These are phyloP conservation scores for Eutypella sp. DNA, from an alignment of 2,329 filamentous ascomycete genomes.

Conservation along the genomic window DNA sequence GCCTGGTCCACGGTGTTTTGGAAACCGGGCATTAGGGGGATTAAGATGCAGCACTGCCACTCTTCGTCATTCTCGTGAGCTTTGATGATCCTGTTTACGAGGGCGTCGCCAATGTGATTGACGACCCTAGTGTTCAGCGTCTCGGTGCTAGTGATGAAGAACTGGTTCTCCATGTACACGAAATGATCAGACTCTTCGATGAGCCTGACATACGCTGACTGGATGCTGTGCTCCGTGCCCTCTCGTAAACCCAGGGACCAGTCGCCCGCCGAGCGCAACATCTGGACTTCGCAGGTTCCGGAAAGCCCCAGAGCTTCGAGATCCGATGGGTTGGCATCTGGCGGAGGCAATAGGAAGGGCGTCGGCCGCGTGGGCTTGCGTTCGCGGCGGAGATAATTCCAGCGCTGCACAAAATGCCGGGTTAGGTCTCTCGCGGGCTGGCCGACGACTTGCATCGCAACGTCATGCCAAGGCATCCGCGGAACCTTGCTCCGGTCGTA, in stretches of 20 bases:
- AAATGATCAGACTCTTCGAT: conserved; percentile 96
- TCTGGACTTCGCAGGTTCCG: conserved; percentile 94
- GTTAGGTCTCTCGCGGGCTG: conserved; percentile 92
- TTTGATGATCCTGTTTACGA: conserved; percentile 85
- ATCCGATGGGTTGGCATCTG: conserved; percentile 83
- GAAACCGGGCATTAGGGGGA: conserved; percentile 97
- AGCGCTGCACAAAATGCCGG: conserved; percentile 92
- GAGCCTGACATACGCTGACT: conserved; percentile 90
- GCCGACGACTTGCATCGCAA: conserved; percentile 95
- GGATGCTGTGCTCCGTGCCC: conserved; percentile 87
- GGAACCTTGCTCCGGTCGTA: conserved; percentile 86
- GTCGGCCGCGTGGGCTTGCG: conserved; percentile 90
- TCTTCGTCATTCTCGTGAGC: conserved; percentile 79
- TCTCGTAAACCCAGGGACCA: conserved; percentile 86
- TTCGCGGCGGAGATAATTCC: conserved; percentile 94
- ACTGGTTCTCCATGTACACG: conserved; percentile 98
- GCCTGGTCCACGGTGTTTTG: conserved; percentile 93
- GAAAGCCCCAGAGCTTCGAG: conserved; percentile 82
- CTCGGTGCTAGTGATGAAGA: conserved; percentile 91
- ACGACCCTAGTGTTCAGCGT: conserved; percentile 82
- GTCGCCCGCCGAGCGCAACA: conserved; percentile 79
- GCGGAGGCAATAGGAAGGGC: conserved; percentile 87
- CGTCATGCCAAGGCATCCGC: conserved; percentile 98
- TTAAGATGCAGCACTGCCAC: conserved; percentile 85
- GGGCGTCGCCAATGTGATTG: conserved; percentile 89